phyloP scores from a whole-genome alignment of 805 yeast species.

The Ogataea philodendri region DNA sequence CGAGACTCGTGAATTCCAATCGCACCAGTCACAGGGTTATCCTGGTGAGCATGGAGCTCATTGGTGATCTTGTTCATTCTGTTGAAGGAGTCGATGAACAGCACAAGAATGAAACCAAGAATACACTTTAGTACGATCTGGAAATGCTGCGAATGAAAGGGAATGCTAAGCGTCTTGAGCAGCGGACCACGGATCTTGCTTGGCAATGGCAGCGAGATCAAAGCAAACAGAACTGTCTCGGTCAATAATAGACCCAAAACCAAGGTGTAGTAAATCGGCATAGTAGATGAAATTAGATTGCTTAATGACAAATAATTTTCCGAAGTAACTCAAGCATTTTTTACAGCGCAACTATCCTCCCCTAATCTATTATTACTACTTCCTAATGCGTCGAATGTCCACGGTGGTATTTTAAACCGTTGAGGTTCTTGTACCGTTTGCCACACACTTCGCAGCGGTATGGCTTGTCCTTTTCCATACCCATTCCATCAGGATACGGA shows the following conservation, averaged over 20 bases:
- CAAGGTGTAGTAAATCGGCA: conserved; percentile 34
- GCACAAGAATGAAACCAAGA: conserved; percentile 75
- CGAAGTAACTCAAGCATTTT: not conserved
- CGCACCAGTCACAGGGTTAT: conserved; percentile 27
- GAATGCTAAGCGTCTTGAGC: conserved; percentile 58
- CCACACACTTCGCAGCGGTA: conserved; percentile 98
- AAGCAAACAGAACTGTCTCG: conserved; percentile 77
- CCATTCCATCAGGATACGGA: conserved; percentile 91
- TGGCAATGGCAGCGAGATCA: conserved; percentile 86
- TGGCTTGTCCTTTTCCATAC: conserved; percentile 96
- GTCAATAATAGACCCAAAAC: conserved; percentile 70
- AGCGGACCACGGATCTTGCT: conserved; percentile 66
- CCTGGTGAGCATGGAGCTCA: conserved; percentile 46
- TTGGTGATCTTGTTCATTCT: conserved; percentile 68
- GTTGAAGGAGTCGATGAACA: conserved; percentile 86
- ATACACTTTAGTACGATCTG: conserved; percentile 78
- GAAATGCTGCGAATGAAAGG: conserved; percentile 68
- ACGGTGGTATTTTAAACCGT: conserved; percentile 94
- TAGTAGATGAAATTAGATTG: conserved; percentile 12
- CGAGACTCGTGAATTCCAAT: conserved; percentile 52
- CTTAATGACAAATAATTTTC: conserved; percentile 3
- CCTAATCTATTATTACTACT: conserved; percentile 11
- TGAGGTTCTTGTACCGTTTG: conserved; percentile 90
- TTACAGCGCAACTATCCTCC: conserved; percentile 3
- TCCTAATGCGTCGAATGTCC: conserved; percentile 89